Percentiles rank a stretch among this genome's conserved stretches.
Evolutionary conservation across 2,329 filamentous ascomycete species (phyloP).

Genomic region (Penicillium sp.): DNA sequence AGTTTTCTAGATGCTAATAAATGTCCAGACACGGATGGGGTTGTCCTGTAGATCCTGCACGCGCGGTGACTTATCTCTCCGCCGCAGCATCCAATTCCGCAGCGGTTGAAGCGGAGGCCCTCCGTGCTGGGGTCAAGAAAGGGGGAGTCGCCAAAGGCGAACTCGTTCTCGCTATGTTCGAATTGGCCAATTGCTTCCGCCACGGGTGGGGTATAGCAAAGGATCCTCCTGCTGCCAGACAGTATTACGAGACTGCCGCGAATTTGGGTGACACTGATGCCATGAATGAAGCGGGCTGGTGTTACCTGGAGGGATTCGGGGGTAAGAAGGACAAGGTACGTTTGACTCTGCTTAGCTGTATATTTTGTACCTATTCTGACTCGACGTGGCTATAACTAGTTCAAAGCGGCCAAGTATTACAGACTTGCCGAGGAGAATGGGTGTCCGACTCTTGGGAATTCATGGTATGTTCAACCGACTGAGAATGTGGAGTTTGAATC

Average conservation of each 20-base stretch:
- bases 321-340: constrained; percentile 98
- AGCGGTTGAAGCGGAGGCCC: constrained; percentile 77
- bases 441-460: constrained; percentile 87
- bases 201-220: constrained; percentile 89
- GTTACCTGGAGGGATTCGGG: constrained; percentile 93
- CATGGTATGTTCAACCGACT: constrained; percentile 67
- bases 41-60: constrained; percentile 66
- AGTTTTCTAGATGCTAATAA: constrained; percentile 14
- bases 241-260: constrained; percentile 97
- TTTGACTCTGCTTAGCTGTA: constrained; percentile 20
- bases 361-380: constrained; percentile 9
- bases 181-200: constrained; percentile 74
- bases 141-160: constrained; percentile 95
- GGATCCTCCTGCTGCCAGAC: constrained; percentile 76
- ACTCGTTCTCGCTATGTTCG: constrained; percentile 92
- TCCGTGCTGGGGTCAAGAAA: constrained; percentile 84
- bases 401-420: constrained; percentile 78
- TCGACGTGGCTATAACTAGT: constrained; percentile 27
- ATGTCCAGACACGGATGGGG: constrained; percentile 83
- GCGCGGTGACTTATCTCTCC: constrained; percentile 79
- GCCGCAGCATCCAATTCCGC: constrained; percentile 89
- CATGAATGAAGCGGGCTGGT: constrained; percentile 96
- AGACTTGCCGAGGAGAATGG: constrained; percentile 85
- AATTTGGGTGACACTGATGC: constrained; percentile 95
- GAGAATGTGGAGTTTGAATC: constrained; percentile 15